phyloP scores from a whole-genome alignment of 805 yeast species.

The Teunomyces aglyptinius region DNA sequence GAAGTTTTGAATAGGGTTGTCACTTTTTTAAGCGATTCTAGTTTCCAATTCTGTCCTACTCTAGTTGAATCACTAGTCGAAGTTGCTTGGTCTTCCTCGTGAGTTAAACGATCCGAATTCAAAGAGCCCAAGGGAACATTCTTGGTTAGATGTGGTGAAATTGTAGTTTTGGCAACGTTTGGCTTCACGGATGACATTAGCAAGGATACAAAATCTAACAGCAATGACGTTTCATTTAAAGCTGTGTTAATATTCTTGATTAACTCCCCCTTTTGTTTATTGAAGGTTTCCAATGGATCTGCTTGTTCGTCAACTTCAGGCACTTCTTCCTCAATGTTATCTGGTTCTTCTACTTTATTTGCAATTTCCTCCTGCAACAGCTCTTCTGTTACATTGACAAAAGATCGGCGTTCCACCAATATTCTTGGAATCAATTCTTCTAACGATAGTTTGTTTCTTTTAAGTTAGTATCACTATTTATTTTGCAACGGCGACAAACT shows the following conservation, averaged over 20 bases:
- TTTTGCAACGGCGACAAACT: too few species aligned
- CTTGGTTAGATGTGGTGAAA: conserved; percentile 79
- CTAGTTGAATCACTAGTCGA: conserved; percentile 24
- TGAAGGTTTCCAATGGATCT: conserved; percentile 40
- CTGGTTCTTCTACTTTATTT: conserved; percentile 7
- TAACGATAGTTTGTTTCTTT: conserved; percentile 43
- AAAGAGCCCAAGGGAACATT: conserved; percentile 75
- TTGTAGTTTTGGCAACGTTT: conserved; percentile 80
- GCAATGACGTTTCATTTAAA: conserved; percentile 82
- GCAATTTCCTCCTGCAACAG: conserved; percentile 47
- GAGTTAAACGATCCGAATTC: conserved; percentile 44
- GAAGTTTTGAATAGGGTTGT: conserved; percentile 51
- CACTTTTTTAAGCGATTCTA: conserved; percentile 61
- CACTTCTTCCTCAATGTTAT: not conserved
- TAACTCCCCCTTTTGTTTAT: conserved; percentile 51
- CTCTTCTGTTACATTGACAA: conserved; percentile 57
- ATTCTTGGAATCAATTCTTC: conserved; percentile 59
- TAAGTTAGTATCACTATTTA: conserved; percentile 11
- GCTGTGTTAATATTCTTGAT: conserved; percentile 59
- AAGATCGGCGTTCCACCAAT: conserved; percentile 58
- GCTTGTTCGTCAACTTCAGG: conserved; percentile 12
- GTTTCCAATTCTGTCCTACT: conserved; percentile 81
- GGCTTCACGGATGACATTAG: conserved; percentile 79
- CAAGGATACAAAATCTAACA: conserved; percentile 83
- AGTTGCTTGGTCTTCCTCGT: conserved; percentile 15